Base-by-base conservation (phyloP, 352 stramenopile genomes). In the Phytophthora litchii region DNA sequence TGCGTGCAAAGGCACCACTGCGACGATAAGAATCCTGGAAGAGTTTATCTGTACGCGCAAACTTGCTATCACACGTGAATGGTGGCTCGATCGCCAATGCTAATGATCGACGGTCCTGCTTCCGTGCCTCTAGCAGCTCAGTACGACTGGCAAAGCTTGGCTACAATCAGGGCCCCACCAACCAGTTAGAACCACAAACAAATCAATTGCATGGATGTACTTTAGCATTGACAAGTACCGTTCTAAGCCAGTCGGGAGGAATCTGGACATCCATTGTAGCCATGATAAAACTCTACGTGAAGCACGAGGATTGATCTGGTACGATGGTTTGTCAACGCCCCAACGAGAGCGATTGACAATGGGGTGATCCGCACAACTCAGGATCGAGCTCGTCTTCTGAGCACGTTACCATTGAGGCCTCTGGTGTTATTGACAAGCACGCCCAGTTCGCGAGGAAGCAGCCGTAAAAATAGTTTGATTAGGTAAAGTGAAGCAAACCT, bases 221-320 rank as follows among this genome's bases (percentile, higher is more conserved):
- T 27, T 27, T 27, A 27, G 3, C 23, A 27, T 27, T 27, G 23
- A 5, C 11, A 64, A 68, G 36, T 37, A 83, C 74, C 40, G 56
- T 55, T 41, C 59, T 74, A 10, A 86, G 62, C 80, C 80, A 89
- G 23, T 89, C 71, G 16, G 74, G 66, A 9, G 78, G 80, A 38
- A 88, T 78, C 66, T 72, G 76, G 44, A 83, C 47, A 36, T 67
- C 66, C 5, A 60, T 13, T 1, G 67, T 50, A 21, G 70, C 36
- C 70, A 78, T 78, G n/a, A 32, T 48, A 19, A 47, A 51, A n/a
- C 20, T 32, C 17, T 8, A 8, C 8, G 43, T 37, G 23, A 20
- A n/a, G 20, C 21, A 32, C 23, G 13, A n/a, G 5, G 16, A 13
- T 46, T 9, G 31, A 43, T 23, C 19, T 46, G 6, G 5, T 27